Conservation (phyloP, 73 alveolate species). For the Effrenium voratum region DNA sequence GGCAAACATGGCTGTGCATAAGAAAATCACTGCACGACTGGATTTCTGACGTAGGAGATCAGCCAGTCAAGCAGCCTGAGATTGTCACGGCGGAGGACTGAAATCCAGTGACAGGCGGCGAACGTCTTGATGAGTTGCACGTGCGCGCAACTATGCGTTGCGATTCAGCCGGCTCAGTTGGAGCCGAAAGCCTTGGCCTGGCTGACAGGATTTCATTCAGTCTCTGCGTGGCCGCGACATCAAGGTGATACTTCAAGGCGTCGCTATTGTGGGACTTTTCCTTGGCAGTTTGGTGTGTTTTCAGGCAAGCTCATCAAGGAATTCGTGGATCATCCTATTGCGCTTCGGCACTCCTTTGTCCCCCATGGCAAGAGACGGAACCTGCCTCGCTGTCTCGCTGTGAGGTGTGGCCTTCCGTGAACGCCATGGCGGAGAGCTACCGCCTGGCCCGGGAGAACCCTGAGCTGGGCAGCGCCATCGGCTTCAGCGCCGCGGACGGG, state of each 20-base stretch:
- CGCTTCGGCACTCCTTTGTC: neutral
- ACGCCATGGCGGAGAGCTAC: slow-evolving; percentile 91
- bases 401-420: slow-evolving; percentile 88
- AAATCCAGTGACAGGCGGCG: no score
- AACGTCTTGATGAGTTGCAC: no score
- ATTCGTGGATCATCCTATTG: slow-evolving; percentile 84
- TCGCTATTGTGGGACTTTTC: neutral
- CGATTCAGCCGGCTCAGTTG: no score
- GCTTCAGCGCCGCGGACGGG: slow-evolving; percentile 21
- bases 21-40: no score
- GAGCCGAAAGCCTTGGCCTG: no score
- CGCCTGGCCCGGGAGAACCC: slow-evolving; percentile 92
- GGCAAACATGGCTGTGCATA: no score
- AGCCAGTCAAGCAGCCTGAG: slow-evolving; percentile 85
- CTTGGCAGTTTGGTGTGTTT: no score
- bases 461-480: slow-evolving; percentile 81
- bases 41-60: slow-evolving; percentile 15
- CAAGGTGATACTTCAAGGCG: slow-evolving; percentile 71
- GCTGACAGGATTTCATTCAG: slow-evolving; percentile 47
- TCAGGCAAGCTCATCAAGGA: slow-evolving; percentile 57
- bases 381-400: no score
- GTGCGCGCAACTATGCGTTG: no score
- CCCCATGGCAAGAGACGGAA: no score
- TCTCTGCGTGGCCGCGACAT: slow-evolving; percentile 79
- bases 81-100: slow-evolving; percentile 62